Base-by-base conservation (phyloP, 2,329 filamentous ascomycete species). In the Aspergillus luchuensis region DNA sequence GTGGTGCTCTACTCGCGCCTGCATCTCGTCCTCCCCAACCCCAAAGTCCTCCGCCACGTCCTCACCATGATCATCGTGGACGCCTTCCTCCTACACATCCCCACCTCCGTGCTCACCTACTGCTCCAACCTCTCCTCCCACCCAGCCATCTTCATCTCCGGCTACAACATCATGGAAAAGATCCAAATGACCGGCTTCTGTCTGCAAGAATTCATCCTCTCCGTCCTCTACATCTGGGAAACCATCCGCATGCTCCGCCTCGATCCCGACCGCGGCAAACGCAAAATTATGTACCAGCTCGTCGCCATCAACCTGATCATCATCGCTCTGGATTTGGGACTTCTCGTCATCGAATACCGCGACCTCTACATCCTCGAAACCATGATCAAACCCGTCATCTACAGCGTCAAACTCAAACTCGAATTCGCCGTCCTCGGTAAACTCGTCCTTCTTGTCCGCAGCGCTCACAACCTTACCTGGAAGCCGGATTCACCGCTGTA, bases 171-270 rank as follows among this genome's bases (percentile, higher is more conserved):
- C 36, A 79, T 83, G 74, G 84, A 86, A 64, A 82, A 83, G 68
- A 77, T 86, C 17, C 83, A 86, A 66, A 81, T 86, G 69, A 82
- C 81, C 5, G 75, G 83, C 7, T 86, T 86, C 67, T 85, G 82
- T 65, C 57, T 85, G 11, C 84, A 86, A 65, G 84, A 86, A 60
- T 76, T 82, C 54, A 76, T 84, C 62, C 79, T 86, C 53, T 85
- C 83, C 1, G 75, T 75, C 1, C 72, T 84, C 19, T 86, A 85
- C 68, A 84, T 87, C 58, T 75, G 73, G 69, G 82, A 85, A 63
- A 84, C 84, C 0, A 70, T 82, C 59, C 80, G 77, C 79, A 78
- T 85, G 58, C 74, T 85, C 56, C 78, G 77, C 7, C 65, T 80
- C 8, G 78, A 83, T 60, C 75, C 76, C 19, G 75, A 80, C 56